Evolutionary conservation across 257 asterid genomes (phyloP).

Genomic region (Solanum paucissectum): DNA sequence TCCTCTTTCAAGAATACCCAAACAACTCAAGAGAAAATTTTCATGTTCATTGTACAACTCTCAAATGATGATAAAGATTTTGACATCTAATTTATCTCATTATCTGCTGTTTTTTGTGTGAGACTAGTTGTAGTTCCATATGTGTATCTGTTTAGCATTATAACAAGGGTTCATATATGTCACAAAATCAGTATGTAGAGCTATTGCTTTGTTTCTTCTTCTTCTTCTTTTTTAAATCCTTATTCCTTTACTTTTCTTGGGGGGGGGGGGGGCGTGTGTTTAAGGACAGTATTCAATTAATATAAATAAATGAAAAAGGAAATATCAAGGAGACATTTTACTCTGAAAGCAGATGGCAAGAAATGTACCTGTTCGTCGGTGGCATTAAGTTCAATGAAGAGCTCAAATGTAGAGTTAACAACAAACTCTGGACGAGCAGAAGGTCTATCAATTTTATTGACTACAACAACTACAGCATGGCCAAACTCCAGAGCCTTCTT

Average conservation of each 20-base stretch:
- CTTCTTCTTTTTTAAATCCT: neutral
- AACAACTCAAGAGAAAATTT: neutral
- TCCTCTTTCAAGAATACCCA: neutral
- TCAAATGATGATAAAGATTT: neutral
- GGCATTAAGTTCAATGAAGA: conserved; percentile 91
- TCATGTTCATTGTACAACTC: neutral
- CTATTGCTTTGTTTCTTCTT: neutral
- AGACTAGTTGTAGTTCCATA: neutral
- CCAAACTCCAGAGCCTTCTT: conserved; percentile 99
- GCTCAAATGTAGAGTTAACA: conserved; percentile 86
- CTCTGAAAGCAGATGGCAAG: neutral
- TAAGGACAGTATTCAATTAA: neutral
- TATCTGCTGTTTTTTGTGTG: neutral
- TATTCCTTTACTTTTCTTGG: neutral
- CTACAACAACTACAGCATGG: conserved; percentile 90
- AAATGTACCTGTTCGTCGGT: conserved; percentile 83
- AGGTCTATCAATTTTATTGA: conserved; percentile 92
- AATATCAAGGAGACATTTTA: neutral
- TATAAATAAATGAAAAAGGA: neutral
- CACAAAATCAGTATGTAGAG: neutral
- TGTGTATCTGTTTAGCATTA: neutral
- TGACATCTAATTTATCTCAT: neutral
- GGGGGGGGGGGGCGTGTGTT: neutral
- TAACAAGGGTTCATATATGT: neutral
- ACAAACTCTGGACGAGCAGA: conserved; percentile 97